Evolutionary conservation across 169 alveolate species (phyloP).

Genomic region (Plasmodium berghei): DNA sequence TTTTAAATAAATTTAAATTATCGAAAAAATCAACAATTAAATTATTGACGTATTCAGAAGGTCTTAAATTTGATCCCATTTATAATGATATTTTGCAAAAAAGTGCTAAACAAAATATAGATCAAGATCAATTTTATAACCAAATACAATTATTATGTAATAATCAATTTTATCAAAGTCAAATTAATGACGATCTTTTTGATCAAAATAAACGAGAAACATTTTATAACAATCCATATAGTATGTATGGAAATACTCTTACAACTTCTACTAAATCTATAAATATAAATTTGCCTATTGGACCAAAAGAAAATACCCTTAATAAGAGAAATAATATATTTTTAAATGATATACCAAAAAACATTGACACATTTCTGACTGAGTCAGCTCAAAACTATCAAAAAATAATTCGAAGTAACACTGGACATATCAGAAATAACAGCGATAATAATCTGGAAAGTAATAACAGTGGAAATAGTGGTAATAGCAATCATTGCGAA

Average conservation of each 20-base stretch:
- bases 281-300: constrained; percentile 21
- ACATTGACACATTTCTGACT: constrained; percentile 11
- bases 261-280: constrained; percentile 19
- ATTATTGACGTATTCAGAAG: constrained; percentile 21
- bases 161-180: constrained; percentile 4
- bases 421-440: neutral
- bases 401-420: neutral
- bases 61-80: constrained; percentile 1
- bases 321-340: neutral
- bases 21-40: constrained; percentile 1
- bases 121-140: constrained; percentile 1
- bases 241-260: constrained; percentile 45
- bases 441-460: neutral
- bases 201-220: neutral
- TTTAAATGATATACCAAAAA: neutral
- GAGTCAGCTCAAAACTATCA: constrained; percentile 28
- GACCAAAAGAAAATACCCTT: neutral
- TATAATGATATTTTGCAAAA: constrained; percentile 4
- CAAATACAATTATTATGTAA: constrained; percentile 28
- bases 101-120: neutral
- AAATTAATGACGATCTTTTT: neutral
- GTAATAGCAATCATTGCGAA: neutral
- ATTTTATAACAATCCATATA: constrained; percentile 28
- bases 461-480: neutral
- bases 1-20: constrained; percentile 21